Evolutionary conservation across 768 basidiomycete species (phyloP).

Genomic region (Leccinum subgranulosum): DNA sequence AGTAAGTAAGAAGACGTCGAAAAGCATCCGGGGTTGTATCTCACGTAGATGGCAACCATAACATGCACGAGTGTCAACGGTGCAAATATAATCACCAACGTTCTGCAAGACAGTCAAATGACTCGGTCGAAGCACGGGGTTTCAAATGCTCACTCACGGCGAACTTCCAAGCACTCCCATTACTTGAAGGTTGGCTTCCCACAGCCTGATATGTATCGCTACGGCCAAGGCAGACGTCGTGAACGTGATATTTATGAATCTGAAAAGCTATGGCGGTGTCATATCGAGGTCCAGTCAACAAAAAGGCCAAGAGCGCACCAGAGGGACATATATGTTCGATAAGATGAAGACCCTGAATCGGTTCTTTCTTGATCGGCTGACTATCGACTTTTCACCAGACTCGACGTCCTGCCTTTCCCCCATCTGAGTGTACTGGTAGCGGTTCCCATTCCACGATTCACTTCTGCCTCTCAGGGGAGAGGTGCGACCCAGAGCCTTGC

Average conservation of each 20-base stretch:
- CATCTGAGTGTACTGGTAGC: slow-evolving; percentile 16
- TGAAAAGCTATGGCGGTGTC: slow-evolving; percentile 59
- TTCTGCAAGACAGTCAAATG: slow-evolving; percentile 38
- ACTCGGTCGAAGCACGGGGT: not conserved
- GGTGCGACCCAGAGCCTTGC: slow-evolving; percentile 62
- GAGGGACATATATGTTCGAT: slow-evolving; percentile 71
- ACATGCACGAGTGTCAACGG: slow-evolving; percentile 82
- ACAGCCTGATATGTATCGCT: slow-evolving; percentile 67
- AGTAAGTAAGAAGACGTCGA: slow-evolving; percentile 15
- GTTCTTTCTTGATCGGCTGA: slow-evolving; percentile 40
- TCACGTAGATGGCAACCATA: slow-evolving; percentile 79
- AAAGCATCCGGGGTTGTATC: slow-evolving; percentile 26
- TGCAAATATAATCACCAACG: slow-evolving; percentile 82
- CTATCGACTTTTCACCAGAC: slow-evolving; percentile 26
- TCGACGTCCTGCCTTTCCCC: slow-evolving; percentile 24
- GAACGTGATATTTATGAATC: slow-evolving; percentile 80
- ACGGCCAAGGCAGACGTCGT: slow-evolving; percentile 76
- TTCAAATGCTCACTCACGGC: slow-evolving; percentile 48
- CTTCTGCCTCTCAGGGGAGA: slow-evolving; percentile 47
- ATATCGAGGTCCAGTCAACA: slow-evolving; percentile 4
- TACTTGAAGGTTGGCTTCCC: slow-evolving; percentile 48
- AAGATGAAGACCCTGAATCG: slow-evolving; percentile 64
- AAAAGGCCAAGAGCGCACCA: slow-evolving; percentile 46
- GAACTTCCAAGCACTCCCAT: slow-evolving; percentile 81
- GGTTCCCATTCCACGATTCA: slow-evolving; percentile 7